Base-by-base conservation (phyloP, 169 alveolate genomes). In the Plasmodium vivax region DNA sequence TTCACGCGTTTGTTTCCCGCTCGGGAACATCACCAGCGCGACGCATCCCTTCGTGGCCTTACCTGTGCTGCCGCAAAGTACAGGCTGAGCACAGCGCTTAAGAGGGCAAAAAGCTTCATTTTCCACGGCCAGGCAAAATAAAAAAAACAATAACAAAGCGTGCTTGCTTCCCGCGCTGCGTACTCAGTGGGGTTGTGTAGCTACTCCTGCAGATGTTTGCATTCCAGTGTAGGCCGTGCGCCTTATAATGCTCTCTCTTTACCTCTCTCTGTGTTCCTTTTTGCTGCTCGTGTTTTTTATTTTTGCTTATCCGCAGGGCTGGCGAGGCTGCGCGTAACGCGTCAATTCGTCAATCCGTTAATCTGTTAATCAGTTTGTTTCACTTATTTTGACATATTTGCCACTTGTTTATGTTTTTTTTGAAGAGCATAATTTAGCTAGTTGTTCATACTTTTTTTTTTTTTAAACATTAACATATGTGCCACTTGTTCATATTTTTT, bases 11-110 rank as follows among this genome's bases (percentile, higher is more conserved):
- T 68, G 16, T 30, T 68, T 51, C 62, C 19, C 62, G 8, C 8
- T 51, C 27, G 23, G 62, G 3, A 19, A 51, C 62, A 14, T 51
- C 62, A 12, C 62, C 23, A 51, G 8, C 58, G 4, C 2, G 62
- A 3, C 43, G 41, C 68, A 27, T 75, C 68, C 81, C 14, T 45
- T n/a, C 16, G 56, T 43, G 79, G 36, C 87, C 47, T 51, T 87
- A 87, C 93, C 62, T 87, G 93, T 19, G 93, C 93, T 32, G 23
- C 36, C 71, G 54, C 87, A 87, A 75, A 75, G 30, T 79, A 77
- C 83, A 87, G 32, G 62, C 43, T 51, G 34, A 87, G 36, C 41
- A 87, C 41, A 41, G 82, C 45, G 41, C 82, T 36, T 27, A 87
- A 41, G 56, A 75, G 68, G 62, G 81, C 80, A 87, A 87, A 79